Evolutionary conservation across 495 filamentous ascomycete genomes (phyloP), one percentile per base, ranked within the genome.

Genomic region (Hypoxylon crocopeplum): DNA sequence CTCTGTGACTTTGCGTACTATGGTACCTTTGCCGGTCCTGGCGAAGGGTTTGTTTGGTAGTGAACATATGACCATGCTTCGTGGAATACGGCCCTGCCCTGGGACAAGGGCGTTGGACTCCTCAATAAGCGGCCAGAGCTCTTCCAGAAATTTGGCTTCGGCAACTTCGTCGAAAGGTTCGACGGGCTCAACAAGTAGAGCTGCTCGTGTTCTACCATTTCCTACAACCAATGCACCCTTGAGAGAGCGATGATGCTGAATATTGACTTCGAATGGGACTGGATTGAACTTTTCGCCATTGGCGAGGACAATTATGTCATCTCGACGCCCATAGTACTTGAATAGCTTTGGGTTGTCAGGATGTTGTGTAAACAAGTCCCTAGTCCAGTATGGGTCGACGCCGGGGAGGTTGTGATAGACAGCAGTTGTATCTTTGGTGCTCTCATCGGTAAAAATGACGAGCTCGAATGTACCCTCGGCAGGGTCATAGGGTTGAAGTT

Each of bases 241-340:
- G 5, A 85, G 63, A 51, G 44, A 19, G 48, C 54, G 6, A 80
- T 54, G 3, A 17, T 10, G 20, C 10, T 49, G 54, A 10, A 57
- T 6, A 1, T 52, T 45, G 17, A 60, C 45, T 48, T 86, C 82
- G 8, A 81, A 63, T 0, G 72, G 51, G 0, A 75, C 55, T 0
- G 82, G 81, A 48, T 82, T 81, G 17, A 79, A 42, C 62, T 84
- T 85, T 56, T 85, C 78, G 7, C 80, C 80, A 51, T 80, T 83
- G 2, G 67, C 70, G 8, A 85, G 68, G 0, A 84, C 80, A 38
- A 85, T 76, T 2, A 84, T 62, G 57, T 85, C 82, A 47, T 86
- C 81, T 0, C 49, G 22, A 5, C 82, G 69, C 0, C 79, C 77
- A 21, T 62, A 45, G 44, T 75, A 79, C 7, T 56, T 59, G 77